Conservation (phyloP, 805 yeast species). For the Pichia scutulata region DNA sequence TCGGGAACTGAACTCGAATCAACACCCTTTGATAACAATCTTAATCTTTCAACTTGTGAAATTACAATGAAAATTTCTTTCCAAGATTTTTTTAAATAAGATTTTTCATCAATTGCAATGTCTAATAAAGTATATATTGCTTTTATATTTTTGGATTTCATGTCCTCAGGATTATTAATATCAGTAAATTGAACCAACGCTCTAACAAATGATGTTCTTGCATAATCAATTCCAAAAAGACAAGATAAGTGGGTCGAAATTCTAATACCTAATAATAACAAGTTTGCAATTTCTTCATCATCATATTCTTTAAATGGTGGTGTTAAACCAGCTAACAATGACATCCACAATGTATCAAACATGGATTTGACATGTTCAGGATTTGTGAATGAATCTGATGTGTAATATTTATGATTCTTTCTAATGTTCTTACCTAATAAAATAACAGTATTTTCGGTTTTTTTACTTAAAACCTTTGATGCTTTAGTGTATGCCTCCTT, state of each 20-base stretch:
- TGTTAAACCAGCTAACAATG: constrained; percentile 86
- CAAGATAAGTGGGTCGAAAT: constrained; percentile 78
- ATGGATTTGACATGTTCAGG: constrained; percentile 88
- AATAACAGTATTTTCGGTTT: constrained; percentile 78
- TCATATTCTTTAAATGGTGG: constrained; percentile 89
- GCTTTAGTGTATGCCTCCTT: constrained; percentile 89
- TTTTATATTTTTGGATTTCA: constrained; percentile 70
- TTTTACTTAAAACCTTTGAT: constrained; percentile 81
- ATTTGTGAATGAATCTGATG: constrained; percentile 24
- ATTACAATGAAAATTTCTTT: constrained; percentile 69
- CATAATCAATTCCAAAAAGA: constrained; percentile 73
- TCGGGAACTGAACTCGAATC: constrained; percentile 83
- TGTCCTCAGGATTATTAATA: constrained; percentile 68
- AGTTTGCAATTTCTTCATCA: constrained; percentile 57
- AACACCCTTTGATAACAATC: constrained; percentile 79
- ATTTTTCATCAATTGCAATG: constrained; percentile 75
- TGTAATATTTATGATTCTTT: constrained; percentile 60
- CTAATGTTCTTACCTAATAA: constrained; percentile 45
- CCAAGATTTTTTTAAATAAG: constrained; percentile 72
- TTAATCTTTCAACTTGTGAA: constrained; percentile 87
- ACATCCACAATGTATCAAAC: constrained; percentile 96
- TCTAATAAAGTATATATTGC: constrained; percentile 72
- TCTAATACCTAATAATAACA: constrained; percentile 80
- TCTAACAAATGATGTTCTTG: constrained; percentile 82
- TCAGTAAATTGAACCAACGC: constrained; percentile 85